A percentile compares a stretch with the other conserved stretches of the same genome.
Conservation (phyloP, 1,139 yeast species). For the Pichia sp. region DNA sequence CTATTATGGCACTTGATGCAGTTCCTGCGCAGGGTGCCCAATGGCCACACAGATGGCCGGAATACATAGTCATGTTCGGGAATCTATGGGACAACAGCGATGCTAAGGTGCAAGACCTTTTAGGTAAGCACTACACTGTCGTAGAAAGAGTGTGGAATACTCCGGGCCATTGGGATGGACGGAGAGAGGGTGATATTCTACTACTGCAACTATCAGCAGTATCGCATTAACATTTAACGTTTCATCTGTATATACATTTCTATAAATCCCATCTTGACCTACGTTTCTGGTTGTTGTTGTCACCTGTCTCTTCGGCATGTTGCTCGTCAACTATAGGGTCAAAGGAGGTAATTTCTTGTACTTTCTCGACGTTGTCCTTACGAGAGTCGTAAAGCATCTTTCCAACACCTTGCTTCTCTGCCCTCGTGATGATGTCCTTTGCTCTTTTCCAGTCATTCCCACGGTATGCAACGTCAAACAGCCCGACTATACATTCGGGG, state of each 20-base stretch:
- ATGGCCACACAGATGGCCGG: constrained; percentile 58
- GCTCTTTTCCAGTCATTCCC: constrained; percentile 27
- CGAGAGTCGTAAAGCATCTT: constrained; percentile 10
- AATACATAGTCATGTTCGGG: constrained; percentile 67
- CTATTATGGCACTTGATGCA: not conserved
- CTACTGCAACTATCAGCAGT: not conserved
- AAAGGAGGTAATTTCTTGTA: not conserved
- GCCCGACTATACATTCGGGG: constrained; percentile 65
- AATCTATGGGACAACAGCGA: constrained; percentile 13
- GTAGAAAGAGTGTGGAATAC: constrained; percentile 14
- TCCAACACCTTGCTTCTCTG: constrained; percentile 13
- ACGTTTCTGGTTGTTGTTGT: not conserved
- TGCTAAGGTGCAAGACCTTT: not conserved
- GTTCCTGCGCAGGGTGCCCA: constrained; percentile 10
- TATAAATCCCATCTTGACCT: constrained; percentile 22
- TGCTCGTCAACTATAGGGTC: not conserved
- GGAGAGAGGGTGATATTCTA: constrained; percentile 75
- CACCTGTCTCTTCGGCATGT: not conserved
- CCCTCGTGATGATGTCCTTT: constrained; percentile 11
- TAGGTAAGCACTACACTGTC: constrained; percentile 5
- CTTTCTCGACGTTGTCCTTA: constrained; percentile 8
- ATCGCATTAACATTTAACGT: not conserved
- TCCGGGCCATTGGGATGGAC: constrained; percentile 68
- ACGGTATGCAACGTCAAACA: constrained; percentile 50
- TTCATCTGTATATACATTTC: not conserved